Conservation (phyloP, 352 stramenopile species). For the Globisporangium recalcitrans region DNA sequence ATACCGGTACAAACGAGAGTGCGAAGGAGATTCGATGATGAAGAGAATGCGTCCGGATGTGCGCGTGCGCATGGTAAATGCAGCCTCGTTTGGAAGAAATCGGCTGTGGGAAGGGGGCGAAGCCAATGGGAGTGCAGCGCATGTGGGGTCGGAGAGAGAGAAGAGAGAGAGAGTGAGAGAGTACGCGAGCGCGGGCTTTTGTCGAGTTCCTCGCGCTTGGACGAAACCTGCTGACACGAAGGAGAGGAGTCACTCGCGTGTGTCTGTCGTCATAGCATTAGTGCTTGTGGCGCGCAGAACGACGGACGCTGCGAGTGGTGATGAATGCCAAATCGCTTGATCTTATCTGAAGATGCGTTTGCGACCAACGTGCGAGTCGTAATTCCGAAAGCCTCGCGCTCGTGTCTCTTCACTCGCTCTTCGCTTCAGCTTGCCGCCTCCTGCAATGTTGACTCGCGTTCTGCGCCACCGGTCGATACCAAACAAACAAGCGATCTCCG, state of each 20-base stretch:
- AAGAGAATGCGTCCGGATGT: constrained; percentile 16
- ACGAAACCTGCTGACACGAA: constrained; percentile 19
- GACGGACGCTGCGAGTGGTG: constrained; percentile 15
- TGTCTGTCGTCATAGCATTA: not conserved
- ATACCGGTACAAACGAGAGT: constrained; percentile 9
- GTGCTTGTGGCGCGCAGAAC: not conserved
- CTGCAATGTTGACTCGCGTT: not conserved
- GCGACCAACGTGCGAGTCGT: constrained; percentile 9
- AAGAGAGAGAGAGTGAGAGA: not conserved
- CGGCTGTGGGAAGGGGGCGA: not conserved
- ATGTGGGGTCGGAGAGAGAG: not conserved
- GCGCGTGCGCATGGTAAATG: not conserved
- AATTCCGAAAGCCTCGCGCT: constrained; percentile 11
- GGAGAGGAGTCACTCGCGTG: constrained; percentile 33
- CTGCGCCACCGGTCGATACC: not conserved
- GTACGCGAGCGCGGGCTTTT: not conserved
- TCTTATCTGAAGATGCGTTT: constrained; percentile 66
- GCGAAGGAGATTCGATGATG: constrained; percentile 35
- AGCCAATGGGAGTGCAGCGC: not conserved
- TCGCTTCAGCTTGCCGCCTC: not conserved
- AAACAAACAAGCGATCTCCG: not conserved
- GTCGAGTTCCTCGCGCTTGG: constrained; percentile 25
- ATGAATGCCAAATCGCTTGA: constrained; percentile 87
- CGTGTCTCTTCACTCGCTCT: not conserved
- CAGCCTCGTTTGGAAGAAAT: not conserved